phyloP scores from a whole-genome alignment of 805 yeast genomes.

The Myxozyma nipponensis region DNA sequence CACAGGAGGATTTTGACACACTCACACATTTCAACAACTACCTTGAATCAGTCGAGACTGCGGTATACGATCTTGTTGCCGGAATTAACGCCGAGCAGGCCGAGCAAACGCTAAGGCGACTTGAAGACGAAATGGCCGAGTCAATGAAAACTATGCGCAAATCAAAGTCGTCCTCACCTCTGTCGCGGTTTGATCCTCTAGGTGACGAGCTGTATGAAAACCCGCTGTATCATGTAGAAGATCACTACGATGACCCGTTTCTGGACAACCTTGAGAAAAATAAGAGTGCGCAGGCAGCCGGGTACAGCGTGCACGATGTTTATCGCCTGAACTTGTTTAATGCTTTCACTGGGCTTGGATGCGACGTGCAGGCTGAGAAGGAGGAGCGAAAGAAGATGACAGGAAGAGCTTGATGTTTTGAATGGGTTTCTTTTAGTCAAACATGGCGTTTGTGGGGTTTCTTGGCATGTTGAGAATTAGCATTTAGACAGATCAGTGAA shows the following conservation, averaged over 20 bases:
- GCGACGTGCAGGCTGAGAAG: conserved; percentile 53
- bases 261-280: conserved; percentile 51
- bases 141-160: conserved; percentile 12
- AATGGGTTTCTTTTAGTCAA: too few species aligned
- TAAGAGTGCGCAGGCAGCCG: conserved; percentile 75
- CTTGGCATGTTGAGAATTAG: too few species aligned
- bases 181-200: conserved; percentile 77
- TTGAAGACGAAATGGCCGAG: conserved; percentile 48
- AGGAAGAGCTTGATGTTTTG: too few species aligned
- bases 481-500: too few species aligned
- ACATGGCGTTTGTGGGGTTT: too few species aligned
- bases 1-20: conserved; percentile 63
- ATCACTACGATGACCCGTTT: conserved; percentile 57
- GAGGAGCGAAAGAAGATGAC: not conserved
- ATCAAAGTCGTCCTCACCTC: conserved; percentile 44
- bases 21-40: conserved; percentile 67
- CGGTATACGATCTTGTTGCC: conserved; percentile 70
- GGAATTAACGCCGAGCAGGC: conserved; percentile 68
- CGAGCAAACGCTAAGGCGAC: conserved; percentile 55
- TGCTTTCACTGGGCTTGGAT: conserved; percentile 86
- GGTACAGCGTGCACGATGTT: conserved; percentile 68
- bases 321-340: conserved; percentile 76
- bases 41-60: conserved; percentile 77
- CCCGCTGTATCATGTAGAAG: conserved; percentile 48
- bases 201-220: conserved; percentile 74